phyloP scores from a whole-genome alignment of 371 early-diverging fungal species.

The Polyrhizophydium stewartii region DNA sequence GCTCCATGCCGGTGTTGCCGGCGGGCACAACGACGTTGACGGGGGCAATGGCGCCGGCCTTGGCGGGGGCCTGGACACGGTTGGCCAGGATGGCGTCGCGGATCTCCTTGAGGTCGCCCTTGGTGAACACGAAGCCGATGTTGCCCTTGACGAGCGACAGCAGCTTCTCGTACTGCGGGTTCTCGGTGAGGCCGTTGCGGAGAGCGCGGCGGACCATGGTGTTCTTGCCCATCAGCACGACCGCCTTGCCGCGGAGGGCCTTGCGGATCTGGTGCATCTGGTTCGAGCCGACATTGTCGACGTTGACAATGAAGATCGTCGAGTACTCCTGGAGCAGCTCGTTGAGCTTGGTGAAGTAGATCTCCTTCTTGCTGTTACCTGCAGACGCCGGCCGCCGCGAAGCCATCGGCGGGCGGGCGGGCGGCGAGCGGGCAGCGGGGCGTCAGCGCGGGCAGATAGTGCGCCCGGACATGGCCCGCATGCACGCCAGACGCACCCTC shows the following conservation, averaged over 20 bases:
- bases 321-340: slow-evolving; percentile 47
- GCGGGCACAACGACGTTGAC: slow-evolving; percentile 94
- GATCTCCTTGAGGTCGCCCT: slow-evolving; percentile 91
- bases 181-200: slow-evolving; percentile 67
- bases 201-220: slow-evolving; percentile 99
- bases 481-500: slow-evolving; percentile 1
- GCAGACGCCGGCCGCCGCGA: too few relatives aligned
- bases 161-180: slow-evolving; percentile 87
- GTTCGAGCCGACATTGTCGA: slow-evolving; percentile 99
- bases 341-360: slow-evolving; percentile 54
- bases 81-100: slow-evolving; percentile 89
- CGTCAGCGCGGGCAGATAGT: too few relatives aligned
- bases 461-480: too few relatives aligned
- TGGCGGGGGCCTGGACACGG: slow-evolving; percentile 98
- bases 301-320: slow-evolving; percentile 97
- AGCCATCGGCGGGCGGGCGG: too few relatives aligned
- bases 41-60: slow-evolving; percentile 97
- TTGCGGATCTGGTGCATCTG: slow-evolving; percentile 99
- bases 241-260: slow-evolving; percentile 87
- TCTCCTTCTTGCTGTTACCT: slow-evolving; percentile 59
- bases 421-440: too few relatives aligned
- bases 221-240: slow-evolving; percentile 99
- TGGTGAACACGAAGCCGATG: slow-evolving; percentile 99
- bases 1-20: slow-evolving; percentile 99
- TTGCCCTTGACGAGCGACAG: slow-evolving; percentile 89